phyloP scores from a whole-genome alignment of 192 early-diverging fungal genomes.

The Anaeromyces robustus region DNA sequence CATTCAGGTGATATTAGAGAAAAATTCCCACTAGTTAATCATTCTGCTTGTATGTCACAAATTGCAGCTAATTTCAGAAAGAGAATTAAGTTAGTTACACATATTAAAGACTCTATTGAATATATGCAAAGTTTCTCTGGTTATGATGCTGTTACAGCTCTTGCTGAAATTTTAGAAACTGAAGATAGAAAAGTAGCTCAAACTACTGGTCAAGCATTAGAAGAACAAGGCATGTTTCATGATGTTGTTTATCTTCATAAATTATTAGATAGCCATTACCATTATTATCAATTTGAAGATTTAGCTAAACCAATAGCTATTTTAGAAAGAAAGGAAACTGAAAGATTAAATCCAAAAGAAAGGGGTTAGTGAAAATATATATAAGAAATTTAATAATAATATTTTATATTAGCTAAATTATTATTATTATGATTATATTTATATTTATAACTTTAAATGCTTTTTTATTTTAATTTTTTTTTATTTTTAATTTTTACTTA shows the following conservation, averaged over 20 bases:
- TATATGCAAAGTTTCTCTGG: not conserved
- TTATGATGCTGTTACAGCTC: not conserved
- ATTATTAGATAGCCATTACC: not conserved
- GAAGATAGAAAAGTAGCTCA: not conserved
- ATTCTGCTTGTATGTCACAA: not conserved
- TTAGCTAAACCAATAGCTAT: not conserved
- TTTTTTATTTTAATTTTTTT: too few relatives aligned
- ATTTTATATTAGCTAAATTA: too few relatives aligned
- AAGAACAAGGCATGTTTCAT: not conserved
- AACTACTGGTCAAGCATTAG: not conserved
- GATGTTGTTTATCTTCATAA: not conserved
- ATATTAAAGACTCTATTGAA: not conserved
- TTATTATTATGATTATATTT: too few relatives aligned
- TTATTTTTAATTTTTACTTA: too few relatives aligned
- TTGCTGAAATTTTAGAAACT: not conserved
- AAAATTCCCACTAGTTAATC: not conserved
- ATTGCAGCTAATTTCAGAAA: not conserved
- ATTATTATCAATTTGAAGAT: not conserved
- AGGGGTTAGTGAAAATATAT: not conserved
- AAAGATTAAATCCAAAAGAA: not conserved
- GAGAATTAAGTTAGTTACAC: not conserved
- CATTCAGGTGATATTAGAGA: not conserved
- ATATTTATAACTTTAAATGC: too few relatives aligned
- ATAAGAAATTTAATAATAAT: too few relatives aligned
- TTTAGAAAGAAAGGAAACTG: not conserved